Percentiles rank a stretch among this genome's conserved stretches.
Conservation (phyloP, 129 eudicot genomes). For the Centaurea solstitialis region DNA sequence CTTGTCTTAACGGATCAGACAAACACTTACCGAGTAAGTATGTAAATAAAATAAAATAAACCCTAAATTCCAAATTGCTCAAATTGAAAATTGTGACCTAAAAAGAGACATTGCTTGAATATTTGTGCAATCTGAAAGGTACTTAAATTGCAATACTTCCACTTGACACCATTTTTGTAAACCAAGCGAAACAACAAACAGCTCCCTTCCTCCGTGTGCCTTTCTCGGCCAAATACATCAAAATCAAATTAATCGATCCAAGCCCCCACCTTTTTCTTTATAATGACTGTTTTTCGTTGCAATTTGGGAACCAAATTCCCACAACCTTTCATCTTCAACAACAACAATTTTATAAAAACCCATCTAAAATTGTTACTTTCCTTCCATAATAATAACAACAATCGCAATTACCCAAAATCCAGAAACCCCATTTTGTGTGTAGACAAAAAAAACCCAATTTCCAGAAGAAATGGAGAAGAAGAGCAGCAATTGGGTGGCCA, state of each 20-base stretch:
- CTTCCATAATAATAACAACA: background rate
- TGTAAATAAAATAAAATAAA: too few species aligned
- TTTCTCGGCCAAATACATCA: constrained; percentile 30
- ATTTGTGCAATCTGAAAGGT: constrained; percentile 9
- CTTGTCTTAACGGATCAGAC: too few species aligned
- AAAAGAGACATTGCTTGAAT: background rate
- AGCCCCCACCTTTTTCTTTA: constrained; percentile 20
- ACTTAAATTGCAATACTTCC: constrained; percentile 18
- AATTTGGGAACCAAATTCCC: constrained; percentile 34
- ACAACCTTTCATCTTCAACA: constrained; percentile 20
- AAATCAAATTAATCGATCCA: constrained; percentile 26
- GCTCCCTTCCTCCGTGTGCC: constrained; percentile 15
- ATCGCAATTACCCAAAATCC: constrained; percentile 29
- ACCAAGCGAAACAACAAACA: constrained; percentile 11
- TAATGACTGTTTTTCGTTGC: constrained; percentile 48
- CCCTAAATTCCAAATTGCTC: too few species aligned
- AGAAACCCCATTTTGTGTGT: constrained; percentile 29
- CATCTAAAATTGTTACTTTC: constrained; percentile 19
- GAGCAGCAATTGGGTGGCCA: constrained; percentile 6
- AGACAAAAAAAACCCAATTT: constrained; percentile 26
- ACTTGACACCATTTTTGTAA: constrained; percentile 1
- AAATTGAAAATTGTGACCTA: background rate
- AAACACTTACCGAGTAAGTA: too few species aligned
- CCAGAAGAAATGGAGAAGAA: constrained; percentile 43
- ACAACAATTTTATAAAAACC: constrained; percentile 15